Percentiles rank a stretch among this genome's conserved stretches.
Conservation (phyloP, 345 rosid genomes). For the Cardamine occulta region DNA sequence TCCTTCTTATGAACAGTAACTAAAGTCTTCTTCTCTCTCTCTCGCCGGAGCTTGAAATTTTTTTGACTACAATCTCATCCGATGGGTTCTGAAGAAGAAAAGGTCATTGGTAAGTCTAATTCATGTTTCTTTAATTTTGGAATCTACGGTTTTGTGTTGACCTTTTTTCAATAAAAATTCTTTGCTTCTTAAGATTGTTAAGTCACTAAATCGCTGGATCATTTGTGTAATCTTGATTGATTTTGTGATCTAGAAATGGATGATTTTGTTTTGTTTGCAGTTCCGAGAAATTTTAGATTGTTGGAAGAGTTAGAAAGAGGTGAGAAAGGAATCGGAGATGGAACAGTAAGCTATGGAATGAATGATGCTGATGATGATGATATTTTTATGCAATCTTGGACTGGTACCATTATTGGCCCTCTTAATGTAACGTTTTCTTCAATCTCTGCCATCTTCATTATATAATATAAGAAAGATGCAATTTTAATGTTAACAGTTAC, state of each 20-base stretch:
- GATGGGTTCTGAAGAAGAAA: constrained; percentile 38
- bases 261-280: constrained; percentile 30
- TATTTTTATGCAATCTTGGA: constrained; percentile 86
- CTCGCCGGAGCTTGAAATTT: not conserved
- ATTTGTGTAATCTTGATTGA: not conserved
- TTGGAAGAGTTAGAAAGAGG: constrained; percentile 90
- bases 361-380: constrained; percentile 65
- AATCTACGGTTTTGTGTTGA: constrained; percentile 18
- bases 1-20: constrained; percentile 16
- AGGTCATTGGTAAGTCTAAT: constrained; percentile 37
- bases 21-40: not conserved
- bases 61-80: not conserved
- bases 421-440: constrained; percentile 56
- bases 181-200: too few species aligned
- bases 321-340: constrained; percentile 87
- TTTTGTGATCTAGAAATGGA: constrained; percentile 10
- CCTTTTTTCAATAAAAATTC: not conserved
- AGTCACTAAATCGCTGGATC: not conserved
- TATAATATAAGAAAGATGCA: too few species aligned
- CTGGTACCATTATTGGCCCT: constrained; percentile 81
- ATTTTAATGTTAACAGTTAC: too few species aligned
- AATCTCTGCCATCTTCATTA: not conserved
- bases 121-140: constrained; percentile 10
- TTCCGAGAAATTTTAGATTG: constrained; percentile 84
- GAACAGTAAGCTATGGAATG: constrained; percentile 90